Evolutionary conservation across 2,329 filamentous ascomycete species (phyloP), one percentile per base, ranked within the genome.

Genomic region (Pestalotiopsis sp.): DNA sequence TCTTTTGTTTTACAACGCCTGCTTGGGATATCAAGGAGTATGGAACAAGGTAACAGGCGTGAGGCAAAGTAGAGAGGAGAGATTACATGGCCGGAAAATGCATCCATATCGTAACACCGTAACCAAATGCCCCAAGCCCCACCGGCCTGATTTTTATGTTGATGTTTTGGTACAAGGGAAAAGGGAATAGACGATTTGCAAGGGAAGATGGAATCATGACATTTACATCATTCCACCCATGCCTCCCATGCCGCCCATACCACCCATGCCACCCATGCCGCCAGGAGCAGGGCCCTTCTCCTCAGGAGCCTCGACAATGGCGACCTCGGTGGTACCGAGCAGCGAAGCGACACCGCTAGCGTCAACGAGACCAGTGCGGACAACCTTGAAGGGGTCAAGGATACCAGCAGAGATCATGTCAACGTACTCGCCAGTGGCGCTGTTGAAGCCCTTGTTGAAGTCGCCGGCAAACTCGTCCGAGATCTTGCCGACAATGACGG

Each of bases 391-490:
- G 73, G 96, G 96, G 82, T 99, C 96, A 70, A 99, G 92, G 82
- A 99, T 99, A 92, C 96, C 96, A 74, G 94, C 90, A 72, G 89
- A 82, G 79, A 99, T 98, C 96, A 99, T 98, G 87, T 99, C 95
- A 74, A 98, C 94, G 85, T 97, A 99, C 87, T 98, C 93, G 83
- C 95, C 94, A 88, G 95, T 97, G 81, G 94, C 86, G 85, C 93
- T 96, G 89, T 99, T 94, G 86, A 94, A 99, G 73, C 96, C 96
- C 87, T 92, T 96, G 93, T 98, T 97, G 90, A 99, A 99, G 84
- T 99, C 95, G 73, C 81, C 81, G 80, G 89, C 94, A 80, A 88
- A 95, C 85, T 99, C 96, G 77, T 98, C 95, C 78, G 93, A 96
- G 76, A 99, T 92, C 91, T 99, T 99, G 82, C 96, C 96, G 78